Base-by-base conservation (phyloP, 768 basidiomycete genomes). In the Auricularia sp. region DNA sequence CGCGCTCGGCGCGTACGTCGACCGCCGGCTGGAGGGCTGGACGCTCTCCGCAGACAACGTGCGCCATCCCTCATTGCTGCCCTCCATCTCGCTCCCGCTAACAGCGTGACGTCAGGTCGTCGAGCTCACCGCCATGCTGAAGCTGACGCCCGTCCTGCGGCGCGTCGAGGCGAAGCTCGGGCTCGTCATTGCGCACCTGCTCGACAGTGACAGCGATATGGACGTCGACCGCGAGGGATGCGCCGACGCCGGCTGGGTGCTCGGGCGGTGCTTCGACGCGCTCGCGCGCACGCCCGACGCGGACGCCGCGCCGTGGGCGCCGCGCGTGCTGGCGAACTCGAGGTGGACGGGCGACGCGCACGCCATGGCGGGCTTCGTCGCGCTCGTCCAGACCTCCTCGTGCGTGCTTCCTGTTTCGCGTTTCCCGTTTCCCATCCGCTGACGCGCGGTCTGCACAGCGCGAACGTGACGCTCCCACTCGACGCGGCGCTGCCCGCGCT, bases 91-190 rank as follows among this genome's bases (percentile, higher is more conserved):
- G 35, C 44, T 29, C 29, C 29, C 29, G 29, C 29, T 29, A 29
- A 29, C 29, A 29, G 35, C 42, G 12, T 23, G 14, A 42, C 47
- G 62, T 5, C 64, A 87, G 84, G 77, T 77, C 70, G 39, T 76
- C 12, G 81, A 85, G 65, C 70, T 91, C 64, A 75, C 80, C 53
- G 79, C 84, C 66, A 74, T 89, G 8, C 71, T 90, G 11, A 71
- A 80, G 3, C 72, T 91, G 3, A 80, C 84, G 7, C 68, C 71
- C 4, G 78, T 87, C 36, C 79, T 87, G 61, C 81, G 83, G 0
- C 71, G 80, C 0, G 70, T 81, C 59, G 73, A 81, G 0, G 69
- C 73, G 1, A 69, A 79, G 1, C 70, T 67, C 62, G 44, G 81
- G 11, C 70, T 72, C 3, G 76, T 87, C 7, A 74, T 86, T 29